Base-by-base conservation (phyloP, 768 basidiomycete species). In the Daedaleopsis sinensis region DNA sequence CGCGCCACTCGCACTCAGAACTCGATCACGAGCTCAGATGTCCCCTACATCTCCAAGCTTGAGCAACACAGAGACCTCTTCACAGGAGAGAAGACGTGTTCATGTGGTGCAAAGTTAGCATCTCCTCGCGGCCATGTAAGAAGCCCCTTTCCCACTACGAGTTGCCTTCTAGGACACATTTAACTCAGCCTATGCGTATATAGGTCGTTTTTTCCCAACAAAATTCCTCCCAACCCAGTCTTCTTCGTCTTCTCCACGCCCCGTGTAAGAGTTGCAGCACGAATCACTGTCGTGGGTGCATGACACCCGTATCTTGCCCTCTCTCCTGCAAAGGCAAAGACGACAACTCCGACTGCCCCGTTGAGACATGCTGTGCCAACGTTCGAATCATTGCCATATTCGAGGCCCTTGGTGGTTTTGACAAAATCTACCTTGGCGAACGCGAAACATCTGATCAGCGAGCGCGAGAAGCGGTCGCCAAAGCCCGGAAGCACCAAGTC, bases 221-320 rank as follows among this genome's bases (percentile, higher is more conserved):
- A 4, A 46, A 51, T 3, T 71, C 69, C 18, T 68, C 70, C 9
- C 69, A 67, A 3, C 16, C 38, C 18, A 62, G 61, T 44, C 63
- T 75, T 11, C n/a, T 71, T 1, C 32, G 71, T 43, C 70, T 83
- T 9, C 74, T 84, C 10, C 83, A 84, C 61, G 77, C 75, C 1
- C 65, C 72, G 3, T 84, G 84, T 69, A 52, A 67, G 18, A 68
- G 73, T 0, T 85, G 83, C 71, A 69, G 72, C 8, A 78, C 74
- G 2, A 78, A 75, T 50, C 77, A 82, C 60, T 84, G 83, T 68
- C 71, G 83, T 55, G 83, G 82, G 11, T 85, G 84, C 68, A 79
- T 81, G 66, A 68, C 65, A 13, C 70, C 74, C 5, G 42, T 80
- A 23, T 39, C 61, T 43, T 85, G 84, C 65, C 63, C 73, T 7